Conservation (phyloP, 306 rosid genomes). For the Gleditsia sinensis region DNA sequence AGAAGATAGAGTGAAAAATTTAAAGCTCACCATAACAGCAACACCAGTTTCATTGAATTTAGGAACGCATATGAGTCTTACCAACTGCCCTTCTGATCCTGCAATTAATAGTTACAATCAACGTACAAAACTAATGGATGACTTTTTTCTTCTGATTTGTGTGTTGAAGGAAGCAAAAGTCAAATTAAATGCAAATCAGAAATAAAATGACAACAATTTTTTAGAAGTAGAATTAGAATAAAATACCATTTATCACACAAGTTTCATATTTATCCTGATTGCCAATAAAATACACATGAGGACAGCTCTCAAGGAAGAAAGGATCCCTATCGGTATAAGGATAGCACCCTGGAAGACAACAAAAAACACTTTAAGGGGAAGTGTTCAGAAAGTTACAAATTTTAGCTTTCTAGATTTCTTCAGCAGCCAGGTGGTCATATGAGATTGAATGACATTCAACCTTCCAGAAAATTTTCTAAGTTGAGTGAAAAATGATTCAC, state of each 20-base stretch:
- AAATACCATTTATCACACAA: constrained; percentile 70
- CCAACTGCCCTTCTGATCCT: constrained; percentile 91
- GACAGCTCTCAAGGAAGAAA: constrained; percentile 85
- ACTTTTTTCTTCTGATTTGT: background rate
- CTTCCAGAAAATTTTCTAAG: constrained; percentile 14
- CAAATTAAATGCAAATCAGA: constrained; percentile 27
- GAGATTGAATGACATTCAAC: constrained; percentile 22
- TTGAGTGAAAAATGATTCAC: constrained; percentile 7
- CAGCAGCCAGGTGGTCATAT: constrained; percentile 19
- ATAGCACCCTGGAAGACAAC: constrained; percentile 76
- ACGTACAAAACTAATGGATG: constrained; percentile 5
- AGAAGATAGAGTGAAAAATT: background rate
- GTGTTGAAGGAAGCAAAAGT: constrained; percentile 17
- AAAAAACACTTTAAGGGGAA: background rate
- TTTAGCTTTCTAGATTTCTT: constrained; percentile 19
- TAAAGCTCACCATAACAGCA: constrained; percentile 78
- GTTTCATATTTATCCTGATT: constrained; percentile 82
- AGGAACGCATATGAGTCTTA: constrained; percentile 82
- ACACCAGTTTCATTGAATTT: constrained; percentile 82
- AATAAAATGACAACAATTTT: background rate
- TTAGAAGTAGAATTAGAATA: constrained; percentile 24
- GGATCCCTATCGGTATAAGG: constrained; percentile 91
- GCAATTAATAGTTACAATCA: constrained; percentile 32
- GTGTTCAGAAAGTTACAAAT: background rate
- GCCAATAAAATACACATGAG: constrained; percentile 90